Percentiles rank a stretch among this genome's conserved stretches.
phyloP scores from a whole-genome alignment of 139 green algal genomes.

The Pseudopediastrum boryanum region DNA sequence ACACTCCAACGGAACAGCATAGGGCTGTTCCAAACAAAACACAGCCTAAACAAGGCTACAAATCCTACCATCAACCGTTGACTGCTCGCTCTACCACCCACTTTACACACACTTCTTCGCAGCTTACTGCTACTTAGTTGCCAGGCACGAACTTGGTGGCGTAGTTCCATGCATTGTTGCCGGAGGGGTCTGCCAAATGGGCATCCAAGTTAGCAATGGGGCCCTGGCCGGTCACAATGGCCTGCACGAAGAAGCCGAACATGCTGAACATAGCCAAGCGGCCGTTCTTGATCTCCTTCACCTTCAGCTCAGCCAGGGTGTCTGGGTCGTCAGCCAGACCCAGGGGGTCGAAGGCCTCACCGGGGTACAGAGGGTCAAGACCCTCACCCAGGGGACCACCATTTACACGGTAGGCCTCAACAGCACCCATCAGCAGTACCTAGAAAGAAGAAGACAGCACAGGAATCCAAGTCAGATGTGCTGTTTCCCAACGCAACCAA shows the following conservation, averaged over 20 bases:
- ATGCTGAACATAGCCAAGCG: constrained; percentile 95
- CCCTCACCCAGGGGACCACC: constrained; percentile 63
- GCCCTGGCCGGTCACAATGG: constrained; percentile 75
- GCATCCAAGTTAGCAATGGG: constrained; percentile 44
- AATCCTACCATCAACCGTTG: too few species aligned
- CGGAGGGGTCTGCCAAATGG: constrained; percentile 36
- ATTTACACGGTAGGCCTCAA: constrained; percentile 80
- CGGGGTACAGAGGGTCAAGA: constrained; percentile 67
- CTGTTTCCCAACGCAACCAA: too few species aligned
- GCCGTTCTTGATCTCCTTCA: constrained; percentile 99
- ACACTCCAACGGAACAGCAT: too few species aligned
- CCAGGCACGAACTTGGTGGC: constrained; percentile 43
- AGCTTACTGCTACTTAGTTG: constrained; percentile 30
- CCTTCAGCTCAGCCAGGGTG: constrained; percentile 86
- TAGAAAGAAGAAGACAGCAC: constrained; percentile 9
- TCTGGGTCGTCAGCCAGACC: constrained; percentile 96
- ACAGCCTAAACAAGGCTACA: too few species aligned
- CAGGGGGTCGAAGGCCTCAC: constrained; percentile 88
- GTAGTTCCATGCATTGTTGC: constrained; percentile 39
- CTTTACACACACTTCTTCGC: too few species aligned
- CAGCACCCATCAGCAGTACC: constrained; percentile 79
- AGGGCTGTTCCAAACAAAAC: too few species aligned
- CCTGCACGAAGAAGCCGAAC: constrained; percentile 83
- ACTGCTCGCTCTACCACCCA: too few species aligned
- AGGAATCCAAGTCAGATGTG: background rate